A percentile compares a stretch with the other conserved stretches of the same genome.
These are phyloP conservation scores for Tetracladium marchalianum DNA, from an alignment of 495 filamentous ascomycete genomes.

Conservation along the genomic window DNA sequence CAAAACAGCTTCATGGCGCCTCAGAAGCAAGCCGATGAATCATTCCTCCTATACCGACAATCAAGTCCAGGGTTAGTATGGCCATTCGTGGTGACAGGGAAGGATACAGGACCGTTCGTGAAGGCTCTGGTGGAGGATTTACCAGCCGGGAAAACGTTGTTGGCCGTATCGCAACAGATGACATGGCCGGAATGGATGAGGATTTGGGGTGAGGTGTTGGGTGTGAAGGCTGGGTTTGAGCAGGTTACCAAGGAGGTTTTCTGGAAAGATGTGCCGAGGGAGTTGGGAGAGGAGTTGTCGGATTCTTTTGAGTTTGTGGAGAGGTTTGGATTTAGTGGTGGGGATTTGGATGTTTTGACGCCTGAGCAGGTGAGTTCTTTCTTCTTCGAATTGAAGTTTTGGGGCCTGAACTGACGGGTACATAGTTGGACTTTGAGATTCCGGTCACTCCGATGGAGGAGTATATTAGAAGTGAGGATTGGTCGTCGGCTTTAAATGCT, in stretches of 20 bases:
- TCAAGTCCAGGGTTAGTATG: conserved; percentile 17
- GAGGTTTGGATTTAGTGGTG: conserved; percentile 1
- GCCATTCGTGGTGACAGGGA: conserved; percentile 14
- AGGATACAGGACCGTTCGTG: conserved; percentile 5
- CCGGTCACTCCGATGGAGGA: not conserved
- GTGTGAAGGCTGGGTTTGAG: conserved; percentile 4
- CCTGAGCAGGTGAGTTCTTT: not conserved
- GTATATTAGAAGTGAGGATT: not conserved
- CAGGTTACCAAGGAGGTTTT: conserved; percentile 9
- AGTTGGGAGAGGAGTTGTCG: not conserved
- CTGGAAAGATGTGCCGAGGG: conserved; percentile 5
- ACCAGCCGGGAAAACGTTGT: not conserved
- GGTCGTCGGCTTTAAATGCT: not conserved
- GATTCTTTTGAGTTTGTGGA: not conserved
- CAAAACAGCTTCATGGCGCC: conserved; percentile 21
- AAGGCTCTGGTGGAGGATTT: not conserved
- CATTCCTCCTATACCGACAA: conserved; percentile 23
- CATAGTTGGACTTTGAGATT: not conserved
- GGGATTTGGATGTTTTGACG: not conserved
- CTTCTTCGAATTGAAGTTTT: not conserved
- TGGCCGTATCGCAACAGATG: conserved; percentile 20
- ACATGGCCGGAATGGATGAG: conserved; percentile 21
- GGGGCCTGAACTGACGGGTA: too few relatives aligned
- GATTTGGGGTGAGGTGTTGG: conserved; percentile 17
- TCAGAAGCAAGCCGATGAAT: conserved; percentile 24